Evolutionary conservation across 2,329 filamentous ascomycete genomes (phyloP), one percentile per base, ranked within the genome.

Genomic region (Sarocladium kiliense): DNA sequence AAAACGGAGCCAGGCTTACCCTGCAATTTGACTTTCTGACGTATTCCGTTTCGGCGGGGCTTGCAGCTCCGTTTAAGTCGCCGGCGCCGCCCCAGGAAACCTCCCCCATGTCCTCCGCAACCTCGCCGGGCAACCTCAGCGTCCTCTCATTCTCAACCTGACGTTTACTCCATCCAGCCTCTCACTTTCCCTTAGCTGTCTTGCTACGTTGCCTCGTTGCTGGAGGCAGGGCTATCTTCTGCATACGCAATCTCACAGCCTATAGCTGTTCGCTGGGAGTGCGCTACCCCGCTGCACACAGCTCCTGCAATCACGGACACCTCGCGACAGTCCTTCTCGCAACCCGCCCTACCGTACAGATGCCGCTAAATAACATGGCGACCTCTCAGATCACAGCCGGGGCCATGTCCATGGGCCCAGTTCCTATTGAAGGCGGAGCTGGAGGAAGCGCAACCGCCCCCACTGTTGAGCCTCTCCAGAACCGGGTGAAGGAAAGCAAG

Each of bases 381-480:
- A 63, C 70, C 53, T 74, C 71, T 44, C 68, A 72, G 61, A 62
- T 74, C 57, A 69, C 68, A 25, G 65, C 66, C 37, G 70, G 68
- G 55, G 68, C 70, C 54, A 67, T 60, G 58, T 63, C 64, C 53
- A 61, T 69, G 62, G 66, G 65, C 56, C 62, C 63, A 10, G 59
- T 64, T 10, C 62, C 62, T 14, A 55, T 60, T n/a, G 63, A 61
- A 21, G 54, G 59, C 44, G 60, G 58, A 55, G 57, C 64, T 53
- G 53, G 36, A 7, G 36, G 27, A 27, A 19, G 27, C 41, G 18
- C 36, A 19, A 21, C 41, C 25, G 23, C 53, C 45, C 59, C 37
- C 41, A 55, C 55, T 11, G 60, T 59, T 10, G 59, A 59, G 47
- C 64, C 64, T 30, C 57, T 74, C 51, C 64, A 60, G 50, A 76